Conservation (phyloP, 768 basidiomycete genomes). For the Neoboletus subvelutipes region DNA sequence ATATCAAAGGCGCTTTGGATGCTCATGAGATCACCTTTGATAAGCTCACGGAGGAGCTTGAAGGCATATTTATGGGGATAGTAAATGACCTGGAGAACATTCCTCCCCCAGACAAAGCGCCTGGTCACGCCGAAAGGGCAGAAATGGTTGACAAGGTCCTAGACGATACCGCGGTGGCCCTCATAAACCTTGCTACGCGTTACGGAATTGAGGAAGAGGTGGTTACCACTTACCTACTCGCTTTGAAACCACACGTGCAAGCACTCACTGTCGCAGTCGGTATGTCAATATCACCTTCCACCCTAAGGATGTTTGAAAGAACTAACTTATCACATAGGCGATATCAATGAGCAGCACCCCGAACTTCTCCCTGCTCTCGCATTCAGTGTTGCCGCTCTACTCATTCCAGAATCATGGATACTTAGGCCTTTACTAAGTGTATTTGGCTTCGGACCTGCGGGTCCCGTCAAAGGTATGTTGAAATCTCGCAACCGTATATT, state of each 20-base stretch:
- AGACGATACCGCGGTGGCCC: neutral
- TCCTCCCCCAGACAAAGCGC: neutral
- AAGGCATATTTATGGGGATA: slow-evolving; percentile 4
- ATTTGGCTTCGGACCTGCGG: slow-evolving; percentile 18
- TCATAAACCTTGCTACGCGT: neutral
- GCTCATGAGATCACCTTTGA: slow-evolving; percentile 7
- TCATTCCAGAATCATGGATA: slow-evolving; percentile 17
- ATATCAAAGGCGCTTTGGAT: slow-evolving; percentile 9
- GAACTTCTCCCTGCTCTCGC: slow-evolving; percentile 1
- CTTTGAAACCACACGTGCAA: slow-evolving; percentile 7
- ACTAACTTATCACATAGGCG: neutral
- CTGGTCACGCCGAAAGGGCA: slow-evolving; percentile 3
- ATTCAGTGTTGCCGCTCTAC: slow-evolving; percentile 1
- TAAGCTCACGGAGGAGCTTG: slow-evolving; percentile 10
- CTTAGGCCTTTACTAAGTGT: slow-evolving; percentile 10
- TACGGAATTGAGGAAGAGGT: slow-evolving; percentile 8
- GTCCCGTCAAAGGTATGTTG: slow-evolving; percentile 14
- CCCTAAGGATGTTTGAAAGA: too few relatives aligned
- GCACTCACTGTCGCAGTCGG: slow-evolving; percentile 10
- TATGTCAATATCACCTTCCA: neutral
- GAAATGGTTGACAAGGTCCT: slow-evolving; percentile 8
- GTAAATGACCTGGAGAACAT: slow-evolving; percentile 2
- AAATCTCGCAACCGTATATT: rapidly evolving
- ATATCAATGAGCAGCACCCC: slow-evolving; percentile 15
- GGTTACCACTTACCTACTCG: neutral